phyloP scores from a whole-genome alignment of 2,329 filamentous ascomycete species.

The Hymenoscyphus occultus region DNA sequence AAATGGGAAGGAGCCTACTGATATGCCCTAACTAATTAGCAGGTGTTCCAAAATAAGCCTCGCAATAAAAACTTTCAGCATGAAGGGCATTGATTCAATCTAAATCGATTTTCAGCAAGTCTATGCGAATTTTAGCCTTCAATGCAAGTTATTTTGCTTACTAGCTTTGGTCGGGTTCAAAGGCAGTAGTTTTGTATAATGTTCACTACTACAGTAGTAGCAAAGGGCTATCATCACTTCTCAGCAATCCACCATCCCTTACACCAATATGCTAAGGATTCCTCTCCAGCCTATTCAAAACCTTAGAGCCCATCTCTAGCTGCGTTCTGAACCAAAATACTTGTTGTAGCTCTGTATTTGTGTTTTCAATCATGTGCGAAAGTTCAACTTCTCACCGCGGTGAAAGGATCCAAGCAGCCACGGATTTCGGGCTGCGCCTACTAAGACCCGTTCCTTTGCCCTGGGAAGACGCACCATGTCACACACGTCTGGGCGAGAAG shows the following conservation, averaged over 20 bases:
- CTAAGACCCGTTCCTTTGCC: not conserved
- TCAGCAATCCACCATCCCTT: not conserved
- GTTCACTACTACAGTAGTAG: not conserved
- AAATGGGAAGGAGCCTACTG: not conserved
- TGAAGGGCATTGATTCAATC: no score
- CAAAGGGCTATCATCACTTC: not conserved
- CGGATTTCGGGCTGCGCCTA: not conserved
- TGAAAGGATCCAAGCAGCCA: not conserved
- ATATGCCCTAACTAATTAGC: not conserved
- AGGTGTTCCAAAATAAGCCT: not conserved
- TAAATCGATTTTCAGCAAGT: no score
- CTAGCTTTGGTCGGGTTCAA: no score
- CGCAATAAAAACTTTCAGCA: not conserved
- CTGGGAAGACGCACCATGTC: not conserved
- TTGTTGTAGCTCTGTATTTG: not conserved
- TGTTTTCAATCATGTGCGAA: not conserved
- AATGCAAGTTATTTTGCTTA: no score
- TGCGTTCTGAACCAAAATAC: no score
- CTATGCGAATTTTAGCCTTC: no score
- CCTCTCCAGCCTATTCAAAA: not conserved
- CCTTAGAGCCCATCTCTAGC: not conserved
- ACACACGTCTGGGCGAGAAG: not conserved
- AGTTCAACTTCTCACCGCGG: not conserved
- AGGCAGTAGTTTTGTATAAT: not conserved
- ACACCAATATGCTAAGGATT: not conserved